Base-by-base conservation (phyloP, 495 filamentous ascomycete species). In the Xylaria venustula region DNA sequence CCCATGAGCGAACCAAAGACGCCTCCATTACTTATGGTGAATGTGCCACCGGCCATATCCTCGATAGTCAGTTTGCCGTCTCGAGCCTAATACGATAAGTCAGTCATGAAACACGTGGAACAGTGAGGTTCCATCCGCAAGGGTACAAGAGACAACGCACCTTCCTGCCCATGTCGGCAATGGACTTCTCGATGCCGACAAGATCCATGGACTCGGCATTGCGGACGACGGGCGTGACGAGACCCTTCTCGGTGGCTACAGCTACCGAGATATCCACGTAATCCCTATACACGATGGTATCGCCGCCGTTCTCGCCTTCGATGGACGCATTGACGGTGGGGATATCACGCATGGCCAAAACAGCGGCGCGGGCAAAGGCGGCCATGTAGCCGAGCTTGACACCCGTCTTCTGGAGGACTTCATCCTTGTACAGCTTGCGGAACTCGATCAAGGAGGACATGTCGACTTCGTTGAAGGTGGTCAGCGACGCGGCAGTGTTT, bases 371-470 rank as follows among this genome's bases (percentile, higher is more conserved):
- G 4, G 93, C 91, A 79, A 98, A 98, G 14, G 93, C 93, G 73
- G 91, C 92, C 93, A 98, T 98, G 80, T 98, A 98, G 23, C 94
- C 94, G 42, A 98, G 88, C 81, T 98, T 98, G 30, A 97, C 90
- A 23, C 94, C 95, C 17, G 90, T 94, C 81, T 92, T 95, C 84
- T 98, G 95, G 54, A 98, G 80, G 5, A 97, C 76, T 59, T 95
- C 92, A 60, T 98, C 95, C 79, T 98, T 98, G 83, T 98, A 99
- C 26, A 90, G 74, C 70, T 94, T 97, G 41, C 94, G 90, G 81
- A 99, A 90, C 53, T 97, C 91, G 91, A 99, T 96, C 19, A 99
- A 77, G 12, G 89, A 88, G 5, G 95, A 97, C 95, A 99, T 99
- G 71, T 99, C 95, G 50, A 99, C 94, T 75, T 99, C 94, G 74